Evolutionary conservation across 345 rosid genomes (phyloP).

Genomic region (Eucalyptus camaldulensis): DNA sequence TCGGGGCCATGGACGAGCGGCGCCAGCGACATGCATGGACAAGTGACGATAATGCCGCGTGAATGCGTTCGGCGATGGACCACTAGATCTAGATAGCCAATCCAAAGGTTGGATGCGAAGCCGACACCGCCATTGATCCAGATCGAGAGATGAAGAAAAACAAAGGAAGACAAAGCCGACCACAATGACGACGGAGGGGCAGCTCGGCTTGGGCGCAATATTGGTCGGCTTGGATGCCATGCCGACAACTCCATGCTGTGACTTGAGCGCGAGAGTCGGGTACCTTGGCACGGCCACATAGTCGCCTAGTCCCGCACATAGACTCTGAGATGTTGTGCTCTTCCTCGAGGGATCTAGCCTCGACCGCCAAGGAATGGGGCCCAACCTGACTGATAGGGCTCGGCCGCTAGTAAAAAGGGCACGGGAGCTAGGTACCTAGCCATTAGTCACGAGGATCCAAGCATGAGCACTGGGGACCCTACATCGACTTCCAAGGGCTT

Average conservation of each 20-base stretch:
- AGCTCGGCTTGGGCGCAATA: too few relatives aligned
- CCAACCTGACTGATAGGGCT: neutral
- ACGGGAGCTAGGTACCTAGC: fast-evolving
- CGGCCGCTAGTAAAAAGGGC: neutral
- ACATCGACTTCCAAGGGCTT: neutral
- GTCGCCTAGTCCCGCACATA: neutral
- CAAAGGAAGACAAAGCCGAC: too few relatives aligned
- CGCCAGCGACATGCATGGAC: too few relatives aligned
- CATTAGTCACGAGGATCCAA: neutral
- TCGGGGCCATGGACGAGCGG: too few relatives aligned
- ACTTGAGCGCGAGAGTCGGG: neutral
- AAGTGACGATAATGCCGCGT: too few relatives aligned
- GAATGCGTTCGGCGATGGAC: too few relatives aligned
- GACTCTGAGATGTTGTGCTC: neutral
- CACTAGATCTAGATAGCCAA: too few relatives aligned
- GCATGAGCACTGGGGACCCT: neutral
- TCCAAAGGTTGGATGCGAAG: too few relatives aligned
- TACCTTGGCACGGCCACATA: neutral
- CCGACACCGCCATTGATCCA: too few relatives aligned
- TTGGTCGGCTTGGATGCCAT: too few relatives aligned
- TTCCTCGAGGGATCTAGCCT: neutral
- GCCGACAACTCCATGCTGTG: neutral
- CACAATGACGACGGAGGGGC: too few relatives aligned
- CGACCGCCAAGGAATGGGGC: neutral
- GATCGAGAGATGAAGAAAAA: too few relatives aligned